phyloP scores from a whole-genome alignment of 306 rosid species.

The Vigna trinervia region DNA sequence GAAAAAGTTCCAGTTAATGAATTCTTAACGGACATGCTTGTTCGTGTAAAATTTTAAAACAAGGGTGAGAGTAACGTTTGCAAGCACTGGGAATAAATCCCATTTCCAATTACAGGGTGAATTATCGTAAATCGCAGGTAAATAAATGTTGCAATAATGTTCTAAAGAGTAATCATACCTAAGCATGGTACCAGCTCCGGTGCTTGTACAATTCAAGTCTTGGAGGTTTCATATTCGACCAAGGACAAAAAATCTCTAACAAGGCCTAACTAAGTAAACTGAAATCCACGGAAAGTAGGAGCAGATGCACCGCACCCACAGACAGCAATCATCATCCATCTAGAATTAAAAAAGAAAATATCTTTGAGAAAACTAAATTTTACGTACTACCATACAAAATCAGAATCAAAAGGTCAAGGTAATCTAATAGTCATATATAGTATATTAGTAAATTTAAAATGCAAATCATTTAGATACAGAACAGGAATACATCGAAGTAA shows the following conservation, averaged over 20 bases:
- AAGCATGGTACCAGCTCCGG: constrained; percentile 37
- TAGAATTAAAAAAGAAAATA: constrained; percentile 62
- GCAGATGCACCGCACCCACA: constrained; percentile 65
- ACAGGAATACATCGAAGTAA: constrained; percentile 40
- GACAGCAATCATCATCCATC: constrained; percentile 92
- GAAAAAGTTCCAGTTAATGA: background rate
- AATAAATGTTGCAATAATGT: background rate
- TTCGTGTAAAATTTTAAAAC: constrained; percentile 9
- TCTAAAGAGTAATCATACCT: constrained; percentile 37
- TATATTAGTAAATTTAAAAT: background rate
- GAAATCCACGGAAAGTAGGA: constrained; percentile 64
- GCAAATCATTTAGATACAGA: constrained; percentile 35
- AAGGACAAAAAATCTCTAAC: constrained; percentile 46
- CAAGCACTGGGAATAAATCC: background rate
- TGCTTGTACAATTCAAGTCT: constrained; percentile 43
- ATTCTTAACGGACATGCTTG: background rate
- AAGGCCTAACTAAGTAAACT: constrained; percentile 59
- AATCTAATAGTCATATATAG: constrained; percentile 7
- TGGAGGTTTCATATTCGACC: constrained; percentile 38
- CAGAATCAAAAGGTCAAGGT: constrained; percentile 26
- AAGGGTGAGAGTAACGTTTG: background rate
- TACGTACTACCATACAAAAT: constrained; percentile 14
- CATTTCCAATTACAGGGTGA: constrained; percentile 8
- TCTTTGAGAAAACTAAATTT: constrained; percentile 39
- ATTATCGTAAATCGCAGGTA: background rate